Evolutionary conservation across 2,329 filamentous ascomycete genomes (phyloP), one percentile per base, ranked within the genome.

Genomic region (Cladobotryum mycophilum): DNA sequence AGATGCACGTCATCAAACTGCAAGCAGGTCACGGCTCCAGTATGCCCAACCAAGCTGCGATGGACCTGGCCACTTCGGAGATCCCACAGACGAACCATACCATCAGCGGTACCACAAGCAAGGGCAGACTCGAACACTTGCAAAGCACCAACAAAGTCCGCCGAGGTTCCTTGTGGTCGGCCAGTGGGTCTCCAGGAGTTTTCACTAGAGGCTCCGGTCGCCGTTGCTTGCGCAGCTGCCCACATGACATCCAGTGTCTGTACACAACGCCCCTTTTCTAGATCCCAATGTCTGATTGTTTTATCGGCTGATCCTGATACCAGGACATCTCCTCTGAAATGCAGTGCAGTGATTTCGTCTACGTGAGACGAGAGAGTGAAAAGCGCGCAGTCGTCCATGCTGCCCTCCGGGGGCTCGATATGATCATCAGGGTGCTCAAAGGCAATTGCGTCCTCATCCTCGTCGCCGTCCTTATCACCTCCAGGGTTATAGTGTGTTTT

Each of bases 301-400:
- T 99, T 99, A 72, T 99, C 93, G 1, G 93, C 87, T 7, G 92
- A 97, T 12, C 93, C 93, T 2, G 93, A 99, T 33, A 99, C 90
- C 14, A 99, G 79, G 0, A 89, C 90, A 58, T 96, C 85, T 49
- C 88, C 88, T 53, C 84, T 81, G 71, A 99, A 95, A 70, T 97
- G 86, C 20, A 99, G 76, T 7, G 93, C 92, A 12, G 93, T 97
- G 56, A 99, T 86, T 72, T 96, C 92, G 56, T 89, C 92, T 22
- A 99, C 84, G 63, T 99, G 93, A 1, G 92, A 86, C 67, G 89
- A 84, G 22, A 99, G 79, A 1, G 89, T 89, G 66, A 88, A 92
- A n/a, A 97, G 74, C 13, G 86, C 84, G 67, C 92, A 96, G 62
- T 97, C 89, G 51, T 83, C 81, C 84, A 96, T 91, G 65, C 85